These are phyloP conservation scores for Viola odorata DNA, from an alignment of 345 rosid species.

Conservation along the genomic window DNA sequence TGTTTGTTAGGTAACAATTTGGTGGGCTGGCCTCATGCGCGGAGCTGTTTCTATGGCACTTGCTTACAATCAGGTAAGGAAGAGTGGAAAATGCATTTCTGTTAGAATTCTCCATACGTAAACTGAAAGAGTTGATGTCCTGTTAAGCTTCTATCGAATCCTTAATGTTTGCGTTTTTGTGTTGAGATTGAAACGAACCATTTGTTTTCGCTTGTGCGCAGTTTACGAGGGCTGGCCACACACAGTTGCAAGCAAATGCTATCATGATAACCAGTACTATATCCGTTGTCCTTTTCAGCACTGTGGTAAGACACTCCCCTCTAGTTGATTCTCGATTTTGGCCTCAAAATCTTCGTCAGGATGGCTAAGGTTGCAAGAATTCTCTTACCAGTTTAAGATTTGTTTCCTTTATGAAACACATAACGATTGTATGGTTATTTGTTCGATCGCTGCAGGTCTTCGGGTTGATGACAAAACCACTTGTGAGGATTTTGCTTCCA, in stretches of 20 bases:
- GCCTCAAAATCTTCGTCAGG: too few relatives aligned
- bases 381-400: not conserved
- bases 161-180: not conserved
- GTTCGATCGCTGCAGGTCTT: constrained; percentile 52
- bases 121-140: too few relatives aligned
- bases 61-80: constrained; percentile 81
- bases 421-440: not conserved
- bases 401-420: not conserved
- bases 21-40: constrained; percentile 99
- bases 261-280: constrained; percentile 95
- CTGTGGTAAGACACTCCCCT: constrained; percentile 51
- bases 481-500: constrained; percentile 70
- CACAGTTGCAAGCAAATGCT: constrained; percentile 58
- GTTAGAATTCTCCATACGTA: too few relatives aligned
- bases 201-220: constrained; percentile 19
- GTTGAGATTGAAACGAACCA: not conserved
- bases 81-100: not conserved
- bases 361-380: too few relatives aligned
- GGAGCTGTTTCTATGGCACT: constrained; percentile 98
- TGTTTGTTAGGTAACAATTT: constrained; percentile 58
- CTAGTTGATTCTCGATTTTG: not conserved
- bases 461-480: constrained; percentile 78
- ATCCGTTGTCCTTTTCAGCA: constrained; percentile 88
- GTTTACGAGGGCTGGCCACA: constrained; percentile 66
- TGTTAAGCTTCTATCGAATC: too few relatives aligned